Base-by-base conservation (phyloP, 192 early-diverging fungal species). In the Coemansia sp. region DNA sequence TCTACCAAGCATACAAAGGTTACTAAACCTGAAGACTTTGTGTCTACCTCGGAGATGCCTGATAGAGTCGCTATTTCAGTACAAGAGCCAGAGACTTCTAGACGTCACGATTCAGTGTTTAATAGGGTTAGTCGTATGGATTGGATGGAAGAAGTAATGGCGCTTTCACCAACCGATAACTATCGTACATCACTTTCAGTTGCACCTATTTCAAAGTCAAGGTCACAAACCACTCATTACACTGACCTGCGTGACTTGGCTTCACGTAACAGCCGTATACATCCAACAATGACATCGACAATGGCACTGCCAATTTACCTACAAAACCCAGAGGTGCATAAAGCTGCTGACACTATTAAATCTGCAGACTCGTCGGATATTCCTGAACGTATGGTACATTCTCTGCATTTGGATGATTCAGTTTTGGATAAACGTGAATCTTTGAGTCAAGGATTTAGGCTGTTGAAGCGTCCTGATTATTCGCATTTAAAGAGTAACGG, bases 121-220 rank as follows among this genome's bases (percentile, higher is more conserved):
- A 48, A 51, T 23, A 50, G 68, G 2, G 56, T 64, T 9, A 72
- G 68, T 38, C 46, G 49, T 13, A 53, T 59, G 47, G 47, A 58
- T 37, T 72, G 68, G 68, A 72, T 72, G 68, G 68, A 72, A 23
- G 68, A 64, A 14, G 50, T 72, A 15, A 64, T 72, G 68, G 67
- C 67, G 5, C 38, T 50, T n/a, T 72, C 68, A 0, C 68, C 68
- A 0, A 72, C 68, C 8, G 56, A 72, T 25, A 39, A 36, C 19
- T 53, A 59, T 44, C 55, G 68, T 10, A 54, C 56, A 11, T 72
- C 68, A 10, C 44, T 72, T 2, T 72, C 68, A 8, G 46, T 41
- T 23, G 40, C 32, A 30, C 20, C 19, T 27, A 25, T 51, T 19
- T 26, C 19, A 5, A 46, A 48, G 14, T 18, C 24, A 1, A 13